Evolutionary conservation across 2,329 filamentous ascomycete genomes (phyloP).

Genomic region (Cytospora chrysosperma): DNA sequence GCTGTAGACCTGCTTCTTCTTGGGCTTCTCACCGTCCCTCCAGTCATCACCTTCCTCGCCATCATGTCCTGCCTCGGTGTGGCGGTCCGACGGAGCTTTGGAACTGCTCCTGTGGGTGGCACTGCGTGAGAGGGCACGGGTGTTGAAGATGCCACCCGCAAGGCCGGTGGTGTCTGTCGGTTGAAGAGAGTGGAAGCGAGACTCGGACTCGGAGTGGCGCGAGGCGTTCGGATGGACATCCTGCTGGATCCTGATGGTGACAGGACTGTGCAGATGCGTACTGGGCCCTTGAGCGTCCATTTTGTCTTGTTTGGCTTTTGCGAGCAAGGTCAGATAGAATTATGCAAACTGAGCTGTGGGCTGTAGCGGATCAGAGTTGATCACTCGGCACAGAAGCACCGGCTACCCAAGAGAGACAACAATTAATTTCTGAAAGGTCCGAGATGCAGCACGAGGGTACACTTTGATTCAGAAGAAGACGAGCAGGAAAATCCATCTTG

Average conservation of each 20-base stretch:
- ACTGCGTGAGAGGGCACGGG: slow-evolving; percentile 22
- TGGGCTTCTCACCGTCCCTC: slow-evolving; percentile 22
- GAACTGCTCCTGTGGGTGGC: slow-evolving; percentile 16
- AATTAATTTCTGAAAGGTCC: not conserved
- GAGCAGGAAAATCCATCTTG: not conserved
- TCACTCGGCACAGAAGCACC: slow-evolving; percentile 15
- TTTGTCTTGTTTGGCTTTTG: not conserved
- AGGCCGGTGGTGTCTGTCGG: slow-evolving; percentile 22
- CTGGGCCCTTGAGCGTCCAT: not conserved
- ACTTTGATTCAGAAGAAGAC: not conserved
- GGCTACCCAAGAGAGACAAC: not conserved
- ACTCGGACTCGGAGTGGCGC: slow-evolving; percentile 20
- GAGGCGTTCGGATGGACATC: slow-evolving; percentile 19
- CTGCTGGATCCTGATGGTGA: slow-evolving; percentile 25
- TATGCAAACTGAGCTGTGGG: not conserved
- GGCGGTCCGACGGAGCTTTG: slow-evolving; percentile 15
- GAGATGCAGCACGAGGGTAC: not conserved
- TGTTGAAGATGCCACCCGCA: slow-evolving; percentile 26
- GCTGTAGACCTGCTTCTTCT: slow-evolving; percentile 27
- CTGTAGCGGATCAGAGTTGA: not conserved
- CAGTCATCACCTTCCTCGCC: slow-evolving; percentile 27
- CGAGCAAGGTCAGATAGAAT: too few relatives aligned
- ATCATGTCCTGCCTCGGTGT: slow-evolving; percentile 10
- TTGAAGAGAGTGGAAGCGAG: slow-evolving; percentile 16
- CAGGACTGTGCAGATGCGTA: not conserved